phyloP scores from a whole-genome alignment of 2,329 filamentous ascomycete genomes.

The Blumeria graminis region DNA sequence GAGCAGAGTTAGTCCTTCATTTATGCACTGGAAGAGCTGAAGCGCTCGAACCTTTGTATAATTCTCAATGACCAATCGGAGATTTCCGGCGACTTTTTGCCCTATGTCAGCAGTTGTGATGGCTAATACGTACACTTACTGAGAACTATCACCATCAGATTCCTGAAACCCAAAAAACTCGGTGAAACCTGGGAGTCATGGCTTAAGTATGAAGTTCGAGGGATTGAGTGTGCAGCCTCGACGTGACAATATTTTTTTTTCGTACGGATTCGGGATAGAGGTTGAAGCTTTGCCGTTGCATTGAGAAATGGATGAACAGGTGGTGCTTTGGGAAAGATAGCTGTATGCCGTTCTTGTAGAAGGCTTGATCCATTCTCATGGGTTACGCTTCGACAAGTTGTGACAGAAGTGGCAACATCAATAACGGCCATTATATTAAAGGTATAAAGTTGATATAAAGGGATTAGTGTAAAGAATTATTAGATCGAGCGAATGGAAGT shows the following conservation, averaged over 20 bases:
- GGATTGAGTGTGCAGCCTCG: slow-evolving; percentile 54
- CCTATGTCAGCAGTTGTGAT: too few relatives aligned
- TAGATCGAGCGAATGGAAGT: too few relatives aligned
- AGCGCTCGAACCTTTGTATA: slow-evolving; percentile 49
- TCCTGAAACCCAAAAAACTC: slow-evolving; percentile 82
- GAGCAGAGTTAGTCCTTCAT: slow-evolving; percentile 4
- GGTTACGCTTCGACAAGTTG: slow-evolving; percentile 7
- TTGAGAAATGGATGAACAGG: slow-evolving; percentile 9
- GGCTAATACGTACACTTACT: slow-evolving; percentile 32
- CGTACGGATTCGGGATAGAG: slow-evolving; percentile 10
- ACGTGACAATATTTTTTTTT: slow-evolving; percentile 72
- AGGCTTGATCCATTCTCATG: slow-evolving; percentile 6
- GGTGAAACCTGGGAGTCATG: slow-evolving; percentile 52
- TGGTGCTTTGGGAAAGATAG: slow-evolving; percentile 1
- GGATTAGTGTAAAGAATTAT: too few relatives aligned
- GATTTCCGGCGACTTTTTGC: slow-evolving; percentile 58
- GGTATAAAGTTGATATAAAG: too few relatives aligned
- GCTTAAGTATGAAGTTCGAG: slow-evolving; percentile 59
- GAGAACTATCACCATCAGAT: slow-evolving; percentile 84
- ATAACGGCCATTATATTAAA: slow-evolving; percentile 9
- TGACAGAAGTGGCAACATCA: slow-evolving; percentile 9
- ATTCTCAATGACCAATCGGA: slow-evolving; percentile 89
- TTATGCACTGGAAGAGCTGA: not conserved
- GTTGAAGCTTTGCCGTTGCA: slow-evolving; percentile 8
- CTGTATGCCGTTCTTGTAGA: slow-evolving; percentile 7